Conservation (phyloP, 768 basidiomycete genomes). For the Mycena maculata region DNA sequence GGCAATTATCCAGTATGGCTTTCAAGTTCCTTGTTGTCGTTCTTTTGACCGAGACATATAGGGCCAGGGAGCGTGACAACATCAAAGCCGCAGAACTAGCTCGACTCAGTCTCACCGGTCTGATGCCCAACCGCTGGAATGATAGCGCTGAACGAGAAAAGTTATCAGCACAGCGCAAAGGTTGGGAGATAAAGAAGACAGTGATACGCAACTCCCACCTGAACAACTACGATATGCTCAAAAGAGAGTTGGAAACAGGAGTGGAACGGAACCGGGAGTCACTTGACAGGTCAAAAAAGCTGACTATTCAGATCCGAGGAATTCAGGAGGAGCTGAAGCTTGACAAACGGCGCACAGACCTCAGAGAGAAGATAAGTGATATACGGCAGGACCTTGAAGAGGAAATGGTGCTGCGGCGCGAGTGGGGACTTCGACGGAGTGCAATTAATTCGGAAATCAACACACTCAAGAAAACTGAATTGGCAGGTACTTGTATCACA, state of each 20-base stretch:
- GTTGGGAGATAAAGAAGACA: not conserved
- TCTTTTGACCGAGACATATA: not conserved
- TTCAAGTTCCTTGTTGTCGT: too few species aligned
- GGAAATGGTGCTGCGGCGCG: not conserved
- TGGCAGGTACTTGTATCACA: slow-evolving; percentile 14
- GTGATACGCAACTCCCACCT: slow-evolving; percentile 6
- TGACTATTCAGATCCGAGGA: not conserved
- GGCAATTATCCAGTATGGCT: slow-evolving; percentile 22
- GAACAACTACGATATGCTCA: slow-evolving; percentile 5
- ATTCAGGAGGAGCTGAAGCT: not conserved
- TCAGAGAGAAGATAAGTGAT: not conserved
- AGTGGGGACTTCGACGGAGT: not conserved
- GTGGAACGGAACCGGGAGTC: slow-evolving; percentile 2
- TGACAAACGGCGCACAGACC: slow-evolving; percentile 16
- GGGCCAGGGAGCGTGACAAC: slow-evolving; percentile 1
- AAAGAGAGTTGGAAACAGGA: slow-evolving; percentile 1
- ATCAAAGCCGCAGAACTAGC: not conserved
- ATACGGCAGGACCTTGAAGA: not conserved
- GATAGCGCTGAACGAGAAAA: slow-evolving; percentile 20
- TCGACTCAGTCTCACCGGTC: not conserved
- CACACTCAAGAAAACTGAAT: not conserved
- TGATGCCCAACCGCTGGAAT: slow-evolving; percentile 7
- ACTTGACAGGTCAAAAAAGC: not conserved
- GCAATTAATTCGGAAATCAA: not conserved
- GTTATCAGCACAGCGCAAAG: slow-evolving; percentile 15